Conservation (phyloP, 306 rosid genomes). For the Cyclanthera cordifolia region DNA sequence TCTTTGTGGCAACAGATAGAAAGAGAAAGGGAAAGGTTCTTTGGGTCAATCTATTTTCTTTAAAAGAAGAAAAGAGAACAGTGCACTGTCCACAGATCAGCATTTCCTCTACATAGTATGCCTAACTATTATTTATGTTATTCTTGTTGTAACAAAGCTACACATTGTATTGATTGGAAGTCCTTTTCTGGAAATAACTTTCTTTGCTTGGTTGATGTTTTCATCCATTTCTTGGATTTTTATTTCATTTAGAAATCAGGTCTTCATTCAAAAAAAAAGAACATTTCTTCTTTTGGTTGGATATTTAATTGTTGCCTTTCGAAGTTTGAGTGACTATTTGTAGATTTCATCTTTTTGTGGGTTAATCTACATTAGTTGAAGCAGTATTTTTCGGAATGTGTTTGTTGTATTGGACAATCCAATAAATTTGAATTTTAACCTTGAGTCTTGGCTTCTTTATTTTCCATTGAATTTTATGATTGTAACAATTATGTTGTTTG, state of each 20-base stretch:
- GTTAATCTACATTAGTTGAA: not conserved
- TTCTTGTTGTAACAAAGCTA: not conserved
- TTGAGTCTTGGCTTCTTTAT: not conserved
- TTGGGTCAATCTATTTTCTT: not conserved
- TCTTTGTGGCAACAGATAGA: not conserved
- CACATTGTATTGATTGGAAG: not conserved
- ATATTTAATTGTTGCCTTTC: not conserved
- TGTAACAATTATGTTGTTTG: conserved; percentile 19
- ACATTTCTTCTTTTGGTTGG: not conserved
- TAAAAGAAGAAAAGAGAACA: no score
- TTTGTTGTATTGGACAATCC: not conserved
- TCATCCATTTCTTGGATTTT: not conserved
- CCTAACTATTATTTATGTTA: no score
- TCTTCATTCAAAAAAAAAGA: no score
- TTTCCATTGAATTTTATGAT: not conserved
- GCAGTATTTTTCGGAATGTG: not conserved
- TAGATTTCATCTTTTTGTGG: not conserved
- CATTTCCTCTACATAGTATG: no score
- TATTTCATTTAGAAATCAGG: no score
- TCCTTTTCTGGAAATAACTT: not conserved
- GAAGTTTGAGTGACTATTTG: not conserved
- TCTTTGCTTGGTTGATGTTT: not conserved
- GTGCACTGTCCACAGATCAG: no score
- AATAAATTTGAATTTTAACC: not conserved
- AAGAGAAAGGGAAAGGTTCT: not conserved